These are phyloP conservation scores for Aspergillus thermomutatus DNA, from an alignment of 2,329 filamentous ascomycete genomes.

Conservation along the genomic window DNA sequence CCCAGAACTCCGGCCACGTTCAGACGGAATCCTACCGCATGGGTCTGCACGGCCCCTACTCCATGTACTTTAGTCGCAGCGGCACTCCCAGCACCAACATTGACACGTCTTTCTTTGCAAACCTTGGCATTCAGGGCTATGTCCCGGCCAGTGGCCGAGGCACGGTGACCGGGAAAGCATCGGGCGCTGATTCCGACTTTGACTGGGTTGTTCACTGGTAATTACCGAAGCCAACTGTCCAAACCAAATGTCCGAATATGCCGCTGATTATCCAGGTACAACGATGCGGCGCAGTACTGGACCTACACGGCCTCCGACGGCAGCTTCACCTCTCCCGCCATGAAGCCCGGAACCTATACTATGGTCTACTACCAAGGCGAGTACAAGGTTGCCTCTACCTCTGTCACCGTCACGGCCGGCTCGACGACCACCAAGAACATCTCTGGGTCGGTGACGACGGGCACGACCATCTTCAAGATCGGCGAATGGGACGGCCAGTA, in stretches of 20 bases:
- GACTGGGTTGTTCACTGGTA: conserved; percentile 63
- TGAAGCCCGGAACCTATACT: conserved; percentile 68
- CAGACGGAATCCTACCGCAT: conserved; percentile 61
- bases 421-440: conserved; percentile 50
- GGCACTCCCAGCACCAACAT: conserved; percentile 51
- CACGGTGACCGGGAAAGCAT: conserved; percentile 58
- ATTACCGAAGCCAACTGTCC: too few relatives aligned
- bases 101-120: conserved; percentile 59
- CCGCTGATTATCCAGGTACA: conserved; percentile 42
- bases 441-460: conserved; percentile 46
- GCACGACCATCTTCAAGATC: conserved; percentile 59
- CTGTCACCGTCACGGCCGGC: conserved; percentile 51
- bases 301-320: conserved; percentile 53
- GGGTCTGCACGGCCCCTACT: conserved; percentile 65
- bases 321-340: conserved; percentile 60
- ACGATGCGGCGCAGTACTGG: conserved; percentile 64
- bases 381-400: conserved; percentile 51
- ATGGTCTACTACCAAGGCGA: conserved; percentile 63
- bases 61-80: conserved; percentile 58
- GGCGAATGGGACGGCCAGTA: conserved; percentile 62
- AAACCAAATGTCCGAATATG: too few relatives aligned
- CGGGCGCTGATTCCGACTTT: conserved; percentile 53
- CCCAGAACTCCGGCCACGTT: conserved; percentile 59
- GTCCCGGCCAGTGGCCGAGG: conserved; percentile 56
- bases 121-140: conserved; percentile 57